Conservation (phyloP, 352 stramenopile species). For the Saprolegnia parasitica region DNA sequence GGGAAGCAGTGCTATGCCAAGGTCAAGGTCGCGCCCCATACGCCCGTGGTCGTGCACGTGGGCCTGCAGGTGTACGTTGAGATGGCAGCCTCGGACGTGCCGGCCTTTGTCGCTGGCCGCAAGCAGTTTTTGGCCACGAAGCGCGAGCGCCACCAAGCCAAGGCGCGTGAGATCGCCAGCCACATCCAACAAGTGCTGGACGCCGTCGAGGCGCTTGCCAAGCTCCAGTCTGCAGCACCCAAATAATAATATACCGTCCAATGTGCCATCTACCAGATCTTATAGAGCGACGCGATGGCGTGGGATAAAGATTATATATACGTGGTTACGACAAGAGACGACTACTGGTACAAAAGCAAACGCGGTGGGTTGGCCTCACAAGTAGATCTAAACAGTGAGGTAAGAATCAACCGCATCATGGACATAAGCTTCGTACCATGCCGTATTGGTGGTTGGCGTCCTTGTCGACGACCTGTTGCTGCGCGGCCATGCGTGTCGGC, state of each 20-base stretch:
- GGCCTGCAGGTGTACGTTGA: constrained; percentile 27
- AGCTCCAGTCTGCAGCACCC: constrained; percentile 7
- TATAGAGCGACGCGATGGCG: neutral
- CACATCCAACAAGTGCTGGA: constrained; percentile 29
- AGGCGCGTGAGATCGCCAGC: constrained; percentile 19
- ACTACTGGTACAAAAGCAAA: neutral
- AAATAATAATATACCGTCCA: neutral
- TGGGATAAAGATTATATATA: too few species aligned
- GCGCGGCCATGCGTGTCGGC: neutral
- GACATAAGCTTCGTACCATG: constrained; percentile 6
- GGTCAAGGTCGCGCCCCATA: constrained; percentile 26
- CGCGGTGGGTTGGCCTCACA: neutral
- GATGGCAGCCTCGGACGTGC: constrained; percentile 11
- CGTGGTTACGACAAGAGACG: neutral
- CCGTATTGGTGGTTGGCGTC: neutral
- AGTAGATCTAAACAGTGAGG: neutral
- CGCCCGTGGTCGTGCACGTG: constrained; percentile 19
- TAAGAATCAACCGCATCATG: constrained; percentile 3
- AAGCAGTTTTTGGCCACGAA: constrained; percentile 4
- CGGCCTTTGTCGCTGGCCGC: constrained; percentile 7
- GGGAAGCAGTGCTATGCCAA: constrained; percentile 28
- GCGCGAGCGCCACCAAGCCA: constrained; percentile 15
- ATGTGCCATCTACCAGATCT: neutral
- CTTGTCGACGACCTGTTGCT: neutral
- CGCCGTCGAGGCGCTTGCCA: constrained; percentile 19